Evolutionary conservation across 257 asterid species (phyloP).

Genomic region (Linaria vulgaris): DNA sequence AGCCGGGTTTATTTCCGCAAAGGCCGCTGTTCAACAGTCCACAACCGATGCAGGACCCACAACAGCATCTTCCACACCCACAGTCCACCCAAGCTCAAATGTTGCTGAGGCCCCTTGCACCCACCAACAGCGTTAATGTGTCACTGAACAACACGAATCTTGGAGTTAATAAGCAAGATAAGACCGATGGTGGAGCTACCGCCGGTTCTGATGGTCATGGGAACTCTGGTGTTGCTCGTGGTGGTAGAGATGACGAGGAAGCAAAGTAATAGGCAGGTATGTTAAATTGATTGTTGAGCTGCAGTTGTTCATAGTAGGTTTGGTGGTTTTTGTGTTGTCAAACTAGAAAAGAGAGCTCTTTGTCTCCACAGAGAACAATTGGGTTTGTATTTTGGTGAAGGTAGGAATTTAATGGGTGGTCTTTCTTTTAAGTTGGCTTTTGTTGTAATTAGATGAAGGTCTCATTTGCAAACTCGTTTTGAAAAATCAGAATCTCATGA

Average conservation of each 20-base stretch:
- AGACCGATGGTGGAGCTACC: conserved; percentile 25
- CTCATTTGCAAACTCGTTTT: too few relatives aligned
- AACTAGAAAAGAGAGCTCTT: too few relatives aligned
- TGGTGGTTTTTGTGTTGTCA: not conserved
- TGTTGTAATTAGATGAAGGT: too few relatives aligned
- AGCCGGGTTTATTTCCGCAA: conserved; percentile 54
- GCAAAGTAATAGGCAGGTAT: conserved; percentile 35
- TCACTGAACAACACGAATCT: conserved; percentile 35
- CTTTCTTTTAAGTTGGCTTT: too few relatives aligned
- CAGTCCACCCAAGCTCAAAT: conserved; percentile 44
- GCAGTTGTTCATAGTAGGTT: conserved; percentile 32
- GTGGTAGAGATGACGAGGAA: conserved; percentile 45
- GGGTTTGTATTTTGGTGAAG: too few relatives aligned
- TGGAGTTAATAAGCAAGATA: conserved; percentile 52
- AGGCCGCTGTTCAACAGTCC: conserved; percentile 53
- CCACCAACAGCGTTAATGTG: conserved; percentile 46
- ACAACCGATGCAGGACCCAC: conserved; percentile 53
- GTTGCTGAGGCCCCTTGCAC: conserved; percentile 46
- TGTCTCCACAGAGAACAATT: too few relatives aligned
- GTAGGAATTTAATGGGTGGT: too few relatives aligned
- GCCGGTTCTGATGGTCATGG: conserved; percentile 40
- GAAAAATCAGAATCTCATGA: too few relatives aligned
- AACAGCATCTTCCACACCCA: conserved; percentile 43
- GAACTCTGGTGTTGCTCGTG: conserved; percentile 35
- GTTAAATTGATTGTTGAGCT: not conserved